Evolutionary conservation across 768 basidiomycete genomes (phyloP), one percentile per base, ranked within the genome.

Genomic region (Suillus spraguei): DNA sequence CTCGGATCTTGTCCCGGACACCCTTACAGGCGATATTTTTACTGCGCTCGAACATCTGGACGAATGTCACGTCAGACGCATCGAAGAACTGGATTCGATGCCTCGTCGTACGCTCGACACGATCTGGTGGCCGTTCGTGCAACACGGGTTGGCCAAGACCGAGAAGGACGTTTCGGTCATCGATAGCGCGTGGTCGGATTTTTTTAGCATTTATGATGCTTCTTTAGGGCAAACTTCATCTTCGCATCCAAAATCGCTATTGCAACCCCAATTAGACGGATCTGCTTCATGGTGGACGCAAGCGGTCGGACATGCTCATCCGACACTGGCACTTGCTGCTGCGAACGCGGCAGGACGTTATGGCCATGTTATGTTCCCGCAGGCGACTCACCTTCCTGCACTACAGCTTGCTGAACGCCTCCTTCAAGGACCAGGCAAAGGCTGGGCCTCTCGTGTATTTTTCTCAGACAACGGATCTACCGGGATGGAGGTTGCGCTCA

Each of bases 261-360:
- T 83, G 67, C 83, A 80, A 59, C 82, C 87, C 6, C 87, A 92
- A 67, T 85, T 95, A 67, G 96, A 98, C 70, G 90, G 92, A 5
- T 97, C 96, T 0, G 97, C 96, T 0, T 97, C 95, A 13, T 98
- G 97, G 97, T 99, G 97, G 95, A 99, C 95, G 0, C 97, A 99
- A 75, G 85, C 90, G 0, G 76, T 97, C 46, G 97, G 96, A 0
- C 97, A 98, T 69, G 89, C 86, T 0, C 78, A 90, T 67, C 85
- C 92, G 0, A 77, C 86, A 1, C 82, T 97, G 16, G 88, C 92
- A 0, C 80, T 96, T 49, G 94, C 96, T 10, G 96, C 94, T 1
- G 95, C 96, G 2, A 82, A 84, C 39, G 95, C 95, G 7, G 90
- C 94, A 20, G 97, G 97, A 9, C 84, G 97, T 3, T 99, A 98